A percentile compares a stretch with the other conserved stretches of the same genome.
Conservation (phyloP, 1,139 yeast species). For the Taphrina sp. region DNA sequence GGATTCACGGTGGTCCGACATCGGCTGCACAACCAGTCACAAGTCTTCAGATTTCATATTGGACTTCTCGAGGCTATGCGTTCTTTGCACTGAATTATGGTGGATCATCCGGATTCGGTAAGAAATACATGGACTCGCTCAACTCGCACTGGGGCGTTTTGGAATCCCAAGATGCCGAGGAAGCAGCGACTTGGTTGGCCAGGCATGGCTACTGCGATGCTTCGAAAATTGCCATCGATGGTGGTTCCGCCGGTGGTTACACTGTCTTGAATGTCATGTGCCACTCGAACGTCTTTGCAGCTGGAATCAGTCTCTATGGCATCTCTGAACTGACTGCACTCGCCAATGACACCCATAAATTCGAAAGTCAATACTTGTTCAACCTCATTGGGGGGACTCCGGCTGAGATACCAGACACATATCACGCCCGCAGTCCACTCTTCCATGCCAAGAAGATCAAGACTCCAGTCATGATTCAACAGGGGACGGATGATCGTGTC, state of each 20-base stretch:
- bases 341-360: conserved; percentile 29
- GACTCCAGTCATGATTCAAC: conserved; percentile 21
- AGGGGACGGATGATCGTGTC: conserved; percentile 27
- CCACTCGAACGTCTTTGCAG: conserved; percentile 21
- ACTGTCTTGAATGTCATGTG: conserved; percentile 20
- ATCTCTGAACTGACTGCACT: conserved; percentile 18
- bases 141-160: conserved; percentile 20
- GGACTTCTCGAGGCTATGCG: conserved; percentile 31
- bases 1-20: conserved; percentile 32
- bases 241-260: conserved; percentile 30
- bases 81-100: conserved; percentile 27
- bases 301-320: conserved; percentile 20
- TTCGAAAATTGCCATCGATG: conserved; percentile 20
- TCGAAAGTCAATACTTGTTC: conserved; percentile 30
- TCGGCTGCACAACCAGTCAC: conserved; percentile 21
- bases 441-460: conserved; percentile 18
- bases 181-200: conserved; percentile 12
- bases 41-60: conserved; percentile 20
- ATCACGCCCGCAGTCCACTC: conserved; percentile 22
- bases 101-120: conserved; percentile 24
- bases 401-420: conserved; percentile 18
- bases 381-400: conserved; percentile 30
- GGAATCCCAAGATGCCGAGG: conserved; percentile 16
- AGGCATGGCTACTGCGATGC: conserved; percentile 5
- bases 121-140: conserved; percentile 13